Evolutionary conservation across 305 asterid species (phyloP), one percentile per base, ranked within the genome.

Genomic region (Lippia alba): DNA sequence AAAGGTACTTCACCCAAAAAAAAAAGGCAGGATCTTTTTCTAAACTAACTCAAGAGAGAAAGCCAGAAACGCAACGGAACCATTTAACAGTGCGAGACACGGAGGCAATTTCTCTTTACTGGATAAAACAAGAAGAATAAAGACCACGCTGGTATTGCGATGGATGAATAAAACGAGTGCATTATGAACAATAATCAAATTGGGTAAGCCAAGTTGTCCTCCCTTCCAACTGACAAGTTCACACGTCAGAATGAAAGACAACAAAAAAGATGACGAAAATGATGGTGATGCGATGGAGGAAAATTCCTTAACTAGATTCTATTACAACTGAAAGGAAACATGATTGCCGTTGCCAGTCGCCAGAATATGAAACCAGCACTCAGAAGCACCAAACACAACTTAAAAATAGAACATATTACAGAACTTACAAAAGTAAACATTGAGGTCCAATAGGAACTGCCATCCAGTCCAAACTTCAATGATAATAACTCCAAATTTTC

Each of bases 301-400:
- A 36, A 48, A 30, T 48, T 15, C 57, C 58, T 53, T 55, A 34
- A 40, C 40, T 10, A 46, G 32, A 61, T 46, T 46, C 59, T 5
- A 51, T 44, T 34, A 24, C 8, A 18, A 45, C 14, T 11, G 40
- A 59, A 3, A 36, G 59, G 32, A 54, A 54, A 55, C 49, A 55
- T 34, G 16, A 7, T 58, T 6, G 62, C 72, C 44, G 60, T 34
- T 71, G 39, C 44, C 66, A 50, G 55, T 34, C 62, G 39, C 44
- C 66, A 50, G 24, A 56, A 66, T 62, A 56, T 69, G 64, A 64
- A 50, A 51, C 64, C 48, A 68, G 40, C 66, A 71, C 51, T 61
- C 56, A 40, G 34, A 65, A 11, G 12, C 56, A 62, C 12, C 53
- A 16, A 51, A n/a, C 54, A 33, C 67, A 33, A 8, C 30, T 24